A percentile compares a stretch with the other conserved stretches of the same genome.
phyloP scores from a whole-genome alignment of 306 rosid genomes.

The Dalbergia cultrata region DNA sequence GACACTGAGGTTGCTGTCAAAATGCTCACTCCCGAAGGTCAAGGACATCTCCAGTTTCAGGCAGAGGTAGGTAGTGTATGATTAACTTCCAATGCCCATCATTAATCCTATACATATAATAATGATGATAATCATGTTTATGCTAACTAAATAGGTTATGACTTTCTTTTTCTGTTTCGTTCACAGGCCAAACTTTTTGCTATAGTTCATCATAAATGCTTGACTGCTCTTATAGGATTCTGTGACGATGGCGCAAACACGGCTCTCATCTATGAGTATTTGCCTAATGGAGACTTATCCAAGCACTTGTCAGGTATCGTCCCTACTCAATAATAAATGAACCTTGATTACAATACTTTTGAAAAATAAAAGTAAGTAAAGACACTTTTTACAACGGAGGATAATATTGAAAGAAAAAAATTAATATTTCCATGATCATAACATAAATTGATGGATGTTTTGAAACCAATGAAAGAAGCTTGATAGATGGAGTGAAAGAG shows the following conservation, averaged over 20 bases:
- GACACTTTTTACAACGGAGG: no score
- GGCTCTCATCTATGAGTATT: conserved; percentile 68
- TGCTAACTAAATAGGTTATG: neutral
- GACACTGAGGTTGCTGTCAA: conserved; percentile 64
- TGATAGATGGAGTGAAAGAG: no score
- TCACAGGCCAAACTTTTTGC: conserved; percentile 62
- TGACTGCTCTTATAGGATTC: conserved; percentile 61
- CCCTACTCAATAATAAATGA: no score
- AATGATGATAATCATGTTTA: no score
- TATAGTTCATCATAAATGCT: conserved; percentile 62
- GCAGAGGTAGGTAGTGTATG: conserved; percentile 53
- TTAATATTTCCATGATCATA: no score
- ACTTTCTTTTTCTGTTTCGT: neutral
- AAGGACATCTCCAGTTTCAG: conserved; percentile 62
- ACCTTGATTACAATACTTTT: no score
- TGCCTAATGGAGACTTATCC: conserved; percentile 62
- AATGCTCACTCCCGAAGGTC: conserved; percentile 58
- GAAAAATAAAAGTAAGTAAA: no score
- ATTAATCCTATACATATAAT: neutral
- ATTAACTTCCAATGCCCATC: neutral
- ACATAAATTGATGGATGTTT: no score
- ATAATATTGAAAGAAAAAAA: no score
- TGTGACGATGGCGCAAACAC: conserved; percentile 58
- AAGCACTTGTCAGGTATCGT: conserved; percentile 51
- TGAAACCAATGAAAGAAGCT: no score